Percentiles rank a stretch among this genome's conserved stretches.
phyloP scores from a whole-genome alignment of 768 basidiomycete species.

The Phylloporus rhodoxanthus region DNA sequence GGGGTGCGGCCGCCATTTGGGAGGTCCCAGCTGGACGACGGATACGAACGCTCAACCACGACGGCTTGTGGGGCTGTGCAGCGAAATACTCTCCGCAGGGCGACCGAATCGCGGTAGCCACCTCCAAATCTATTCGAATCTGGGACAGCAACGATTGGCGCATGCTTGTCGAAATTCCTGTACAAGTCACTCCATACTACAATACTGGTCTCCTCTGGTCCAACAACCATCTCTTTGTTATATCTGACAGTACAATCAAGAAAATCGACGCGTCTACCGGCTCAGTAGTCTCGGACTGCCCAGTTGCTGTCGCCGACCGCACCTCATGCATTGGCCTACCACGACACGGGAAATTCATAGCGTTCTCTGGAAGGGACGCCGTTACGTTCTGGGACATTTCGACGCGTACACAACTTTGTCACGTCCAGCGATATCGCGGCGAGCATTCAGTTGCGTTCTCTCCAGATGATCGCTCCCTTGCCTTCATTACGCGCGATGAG shows the following conservation, averaged over 20 bases:
- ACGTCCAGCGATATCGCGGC: not conserved
- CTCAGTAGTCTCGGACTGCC: not conserved
- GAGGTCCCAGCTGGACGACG: not conserved
- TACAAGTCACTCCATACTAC: not conserved
- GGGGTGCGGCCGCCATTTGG: not conserved
- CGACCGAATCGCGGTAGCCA: too few species aligned
- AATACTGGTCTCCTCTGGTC: not conserved
- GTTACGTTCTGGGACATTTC: not conserved
- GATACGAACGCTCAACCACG: not conserved
- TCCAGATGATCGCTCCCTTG: not conserved
- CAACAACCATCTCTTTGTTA: not conserved
- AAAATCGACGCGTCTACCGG: not conserved
- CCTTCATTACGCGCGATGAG: not conserved
- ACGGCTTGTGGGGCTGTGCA: not conserved
- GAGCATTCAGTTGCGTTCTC: too few species aligned
- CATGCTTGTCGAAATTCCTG: not conserved
- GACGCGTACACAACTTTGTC: conserved; percentile 1
- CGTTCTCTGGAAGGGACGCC: too few species aligned
- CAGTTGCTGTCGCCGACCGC: not conserved
- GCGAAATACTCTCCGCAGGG: not conserved
- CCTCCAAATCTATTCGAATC: too few species aligned
- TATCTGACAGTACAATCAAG: not conserved
- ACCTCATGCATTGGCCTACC: conserved; percentile 1
- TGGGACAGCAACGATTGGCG: not conserved
- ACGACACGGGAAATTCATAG: too few species aligned